These are phyloP conservation scores for Akanthomyces lecanii DNA, from an alignment of 2,329 filamentous ascomycete genomes.

Conservation along the genomic window DNA sequence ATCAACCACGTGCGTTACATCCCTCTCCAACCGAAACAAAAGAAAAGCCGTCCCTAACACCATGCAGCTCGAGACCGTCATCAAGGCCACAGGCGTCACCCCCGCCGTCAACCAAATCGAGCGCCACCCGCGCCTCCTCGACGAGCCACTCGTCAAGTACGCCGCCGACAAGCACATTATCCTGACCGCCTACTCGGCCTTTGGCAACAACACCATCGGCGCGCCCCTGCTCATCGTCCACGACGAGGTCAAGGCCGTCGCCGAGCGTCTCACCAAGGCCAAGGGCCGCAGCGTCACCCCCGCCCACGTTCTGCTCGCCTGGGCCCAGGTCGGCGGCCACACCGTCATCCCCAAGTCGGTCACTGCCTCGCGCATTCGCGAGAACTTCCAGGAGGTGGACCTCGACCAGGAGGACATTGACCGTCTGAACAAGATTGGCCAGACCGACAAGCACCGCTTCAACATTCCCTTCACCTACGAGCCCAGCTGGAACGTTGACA, in stretches of 20 bases:
- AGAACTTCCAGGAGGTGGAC: slow-evolving; percentile 66
- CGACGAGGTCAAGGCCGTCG: slow-evolving; percentile 51
- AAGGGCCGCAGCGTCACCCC: slow-evolving; percentile 37
- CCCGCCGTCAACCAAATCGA: slow-evolving; percentile 66
- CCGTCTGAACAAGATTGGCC: slow-evolving; percentile 58
- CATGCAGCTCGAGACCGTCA: slow-evolving; percentile 47
- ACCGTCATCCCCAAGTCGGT: slow-evolving; percentile 74
- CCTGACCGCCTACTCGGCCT: slow-evolving; percentile 61
- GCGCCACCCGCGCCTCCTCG: slow-evolving; percentile 60
- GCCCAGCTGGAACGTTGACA: slow-evolving; percentile 54
- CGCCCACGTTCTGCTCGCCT: slow-evolving; percentile 51
- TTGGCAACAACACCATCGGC: slow-evolving; percentile 43
- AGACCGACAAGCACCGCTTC: slow-evolving; percentile 40
- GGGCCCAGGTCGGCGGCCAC: slow-evolving; percentile 56
- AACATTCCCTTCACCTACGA: slow-evolving; percentile 42
- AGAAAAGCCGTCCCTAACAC: background rate
- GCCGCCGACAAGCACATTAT: slow-evolving; percentile 60
- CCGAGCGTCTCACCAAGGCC: slow-evolving; percentile 38
- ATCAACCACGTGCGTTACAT: slow-evolving; percentile 43
- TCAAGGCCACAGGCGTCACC: slow-evolving; percentile 53
- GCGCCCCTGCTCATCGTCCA: slow-evolving; percentile 55
- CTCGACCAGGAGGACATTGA: slow-evolving; percentile 54
- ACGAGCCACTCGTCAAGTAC: slow-evolving; percentile 55
- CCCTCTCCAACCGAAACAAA: background rate
- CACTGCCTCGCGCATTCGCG: slow-evolving; percentile 60